phyloP scores from a whole-genome alignment of 2,329 filamentous ascomycete species.

The Ophiosphaerella korrae region DNA sequence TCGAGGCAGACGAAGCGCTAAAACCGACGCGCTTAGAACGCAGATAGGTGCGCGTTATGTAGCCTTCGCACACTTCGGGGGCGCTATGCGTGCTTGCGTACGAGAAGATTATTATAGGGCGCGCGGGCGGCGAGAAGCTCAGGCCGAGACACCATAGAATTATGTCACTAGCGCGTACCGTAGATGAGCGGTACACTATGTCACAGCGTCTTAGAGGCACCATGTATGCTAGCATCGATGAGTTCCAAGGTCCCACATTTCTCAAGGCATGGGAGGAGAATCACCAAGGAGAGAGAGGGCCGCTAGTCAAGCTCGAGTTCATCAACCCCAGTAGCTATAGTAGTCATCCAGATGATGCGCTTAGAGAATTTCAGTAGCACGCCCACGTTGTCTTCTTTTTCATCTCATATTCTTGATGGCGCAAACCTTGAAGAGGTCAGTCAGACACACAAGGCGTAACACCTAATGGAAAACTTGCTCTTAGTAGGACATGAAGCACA shows the following conservation, averaged over 20 bases:
- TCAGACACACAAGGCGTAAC: too few species aligned
- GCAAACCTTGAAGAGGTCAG: too few species aligned
- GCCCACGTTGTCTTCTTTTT: too few species aligned
- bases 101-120: slow-evolving; percentile 7
- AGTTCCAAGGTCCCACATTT: background rate
- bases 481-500: too few species aligned
- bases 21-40: slow-evolving; percentile 7
- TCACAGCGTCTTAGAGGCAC: slow-evolving; percentile 1
- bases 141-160: background rate
- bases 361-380: background rate
- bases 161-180: background rate
- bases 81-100: slow-evolving; percentile 12
- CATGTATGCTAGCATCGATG: slow-evolving; percentile 1
- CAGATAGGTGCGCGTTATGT: slow-evolving; percentile 3
- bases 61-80: slow-evolving; percentile 1
- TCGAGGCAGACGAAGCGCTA: slow-evolving; percentile 14
- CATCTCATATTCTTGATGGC: too few species aligned
- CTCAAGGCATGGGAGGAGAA: slow-evolving; percentile 2
- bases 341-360: slow-evolving; percentile 2
- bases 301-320: background rate
- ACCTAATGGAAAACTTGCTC: too few species aligned
- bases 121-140: slow-evolving; percentile 3
- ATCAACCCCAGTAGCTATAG: background rate
- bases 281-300: background rate
- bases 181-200: slow-evolving; percentile 1